phyloP scores from a whole-genome alignment of 495 filamentous ascomycete genomes.

The Evernia prunastri region DNA sequence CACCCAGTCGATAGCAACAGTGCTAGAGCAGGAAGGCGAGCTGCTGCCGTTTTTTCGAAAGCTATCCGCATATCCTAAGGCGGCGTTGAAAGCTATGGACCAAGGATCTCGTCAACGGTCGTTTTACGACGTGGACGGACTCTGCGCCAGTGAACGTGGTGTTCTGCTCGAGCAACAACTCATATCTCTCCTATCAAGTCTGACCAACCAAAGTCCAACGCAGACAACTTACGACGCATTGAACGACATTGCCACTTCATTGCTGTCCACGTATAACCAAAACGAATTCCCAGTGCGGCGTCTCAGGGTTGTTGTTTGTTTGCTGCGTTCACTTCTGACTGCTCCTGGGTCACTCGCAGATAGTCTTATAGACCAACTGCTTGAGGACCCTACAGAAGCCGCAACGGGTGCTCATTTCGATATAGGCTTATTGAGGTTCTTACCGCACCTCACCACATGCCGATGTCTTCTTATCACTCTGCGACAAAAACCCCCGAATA shows the following conservation, averaged over 20 bases:
- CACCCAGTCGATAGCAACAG: slow-evolving; percentile 23
- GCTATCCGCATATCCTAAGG: slow-evolving; percentile 41
- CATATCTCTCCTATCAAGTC: slow-evolving; percentile 27
- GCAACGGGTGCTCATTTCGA: slow-evolving; percentile 44
- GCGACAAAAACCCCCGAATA: slow-evolving; percentile 42
- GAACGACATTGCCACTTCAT: slow-evolving; percentile 30
- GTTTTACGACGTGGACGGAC: slow-evolving; percentile 40
- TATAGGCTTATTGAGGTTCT: slow-evolving; percentile 43
- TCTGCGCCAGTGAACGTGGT: slow-evolving; percentile 36
- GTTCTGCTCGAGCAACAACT: slow-evolving; percentile 55
- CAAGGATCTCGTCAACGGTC: slow-evolving; percentile 6
- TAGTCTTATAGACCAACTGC: slow-evolving; percentile 18
- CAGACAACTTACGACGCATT: neutral
- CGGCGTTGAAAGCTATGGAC: slow-evolving; percentile 29
- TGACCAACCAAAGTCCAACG: neutral
- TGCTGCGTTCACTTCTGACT: slow-evolving; percentile 34
- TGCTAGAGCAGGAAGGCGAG: slow-evolving; percentile 26
- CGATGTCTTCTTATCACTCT: slow-evolving; percentile 49
- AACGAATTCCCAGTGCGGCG: slow-evolving; percentile 41
- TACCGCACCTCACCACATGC: slow-evolving; percentile 53
- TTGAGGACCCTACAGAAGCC: slow-evolving; percentile 34
- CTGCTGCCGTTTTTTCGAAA: slow-evolving; percentile 39
- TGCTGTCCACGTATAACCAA: slow-evolving; percentile 39
- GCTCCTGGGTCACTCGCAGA: slow-evolving; percentile 2
- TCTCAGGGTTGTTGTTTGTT: slow-evolving; percentile 39